Percentiles rank a stretch among this genome's conserved stretches.
These are phyloP conservation scores for Penicillium psychrosexuale DNA, from an alignment of 2,329 filamentous ascomycete species.

Conservation along the genomic window DNA sequence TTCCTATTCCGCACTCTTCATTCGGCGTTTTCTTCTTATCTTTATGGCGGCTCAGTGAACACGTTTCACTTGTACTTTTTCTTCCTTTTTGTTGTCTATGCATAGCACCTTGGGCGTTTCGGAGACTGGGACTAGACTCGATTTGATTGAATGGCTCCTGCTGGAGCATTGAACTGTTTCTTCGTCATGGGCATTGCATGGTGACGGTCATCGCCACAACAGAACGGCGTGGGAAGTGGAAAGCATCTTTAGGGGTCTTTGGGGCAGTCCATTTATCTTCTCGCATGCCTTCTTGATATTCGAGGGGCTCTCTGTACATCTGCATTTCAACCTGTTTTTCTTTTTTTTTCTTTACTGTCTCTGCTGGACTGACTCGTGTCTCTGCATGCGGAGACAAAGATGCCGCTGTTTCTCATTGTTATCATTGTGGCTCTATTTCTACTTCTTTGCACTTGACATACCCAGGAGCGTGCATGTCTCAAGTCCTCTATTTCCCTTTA, in stretches of 20 bases:
- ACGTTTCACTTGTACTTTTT: slow-evolving; percentile 24
- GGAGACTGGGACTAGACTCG: slow-evolving; percentile 36
- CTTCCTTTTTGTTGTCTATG: slow-evolving; percentile 27
- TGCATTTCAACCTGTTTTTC: slow-evolving; percentile 15
- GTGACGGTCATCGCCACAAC: slow-evolving; percentile 30
- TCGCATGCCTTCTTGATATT: slow-evolving; percentile 2
- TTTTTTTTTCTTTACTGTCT: slow-evolving; percentile 17
- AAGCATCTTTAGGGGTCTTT: slow-evolving; percentile 29
- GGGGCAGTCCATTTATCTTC: slow-evolving; percentile 29
- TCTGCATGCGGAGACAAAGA: slow-evolving; percentile 1
- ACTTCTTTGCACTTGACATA: slow-evolving; percentile 14
- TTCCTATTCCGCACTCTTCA: slow-evolving; percentile 6
- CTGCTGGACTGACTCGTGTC: slow-evolving; percentile 14
- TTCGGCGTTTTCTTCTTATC: slow-evolving; percentile 10
- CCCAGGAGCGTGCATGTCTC: slow-evolving; percentile 22
- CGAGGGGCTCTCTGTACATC: slow-evolving; percentile 13
- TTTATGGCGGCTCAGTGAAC: slow-evolving; percentile 18
- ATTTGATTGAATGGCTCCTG: slow-evolving; percentile 32
- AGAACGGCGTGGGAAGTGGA: slow-evolving; percentile 29
- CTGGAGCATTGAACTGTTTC: slow-evolving; percentile 35
- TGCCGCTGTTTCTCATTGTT: background rate
- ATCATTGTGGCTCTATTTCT: slow-evolving; percentile 11
- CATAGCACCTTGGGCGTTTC: slow-evolving; percentile 40
- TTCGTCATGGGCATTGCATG: slow-evolving; percentile 27
- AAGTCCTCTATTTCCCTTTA: slow-evolving; percentile 16